These are phyloP conservation scores for Plasmodium vinckei DNA, from an alignment of 169 alveolate genomes.

Conservation along the genomic window DNA sequence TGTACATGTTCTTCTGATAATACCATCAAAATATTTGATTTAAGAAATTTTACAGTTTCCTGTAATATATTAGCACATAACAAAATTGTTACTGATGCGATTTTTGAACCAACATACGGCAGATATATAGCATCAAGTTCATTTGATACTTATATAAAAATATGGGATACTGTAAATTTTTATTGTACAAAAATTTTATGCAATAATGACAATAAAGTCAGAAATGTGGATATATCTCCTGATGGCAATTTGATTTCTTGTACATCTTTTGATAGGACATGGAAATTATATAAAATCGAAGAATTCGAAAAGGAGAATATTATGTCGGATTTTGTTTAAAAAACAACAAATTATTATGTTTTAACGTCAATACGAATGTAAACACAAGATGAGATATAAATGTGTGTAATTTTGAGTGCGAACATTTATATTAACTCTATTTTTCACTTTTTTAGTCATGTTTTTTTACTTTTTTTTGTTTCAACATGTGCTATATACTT, in stretches of 20 bases:
- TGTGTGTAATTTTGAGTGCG: not conserved
- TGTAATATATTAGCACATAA: slow-evolving; percentile 83
- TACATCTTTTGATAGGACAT: slow-evolving; percentile 85
- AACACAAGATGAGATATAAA: not conserved
- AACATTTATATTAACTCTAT: not conserved
- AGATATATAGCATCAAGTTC: slow-evolving; percentile 85
- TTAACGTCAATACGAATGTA: not conserved
- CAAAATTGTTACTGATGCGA: slow-evolving; percentile 83
- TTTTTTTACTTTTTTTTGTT: too few species aligned
- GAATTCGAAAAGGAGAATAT: slow-evolving; percentile 55
- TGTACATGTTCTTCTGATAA: slow-evolving; percentile 85
- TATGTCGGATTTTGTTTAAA: slow-evolving; percentile 50
- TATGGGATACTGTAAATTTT: slow-evolving; percentile 85
- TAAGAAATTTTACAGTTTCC: slow-evolving; percentile 80
- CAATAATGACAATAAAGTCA: slow-evolving; percentile 81
- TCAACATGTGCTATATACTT: too few species aligned
- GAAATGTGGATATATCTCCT: slow-evolving; percentile 82
- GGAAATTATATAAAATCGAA: slow-evolving; percentile 80
- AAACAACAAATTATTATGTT: not conserved
- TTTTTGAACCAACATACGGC: slow-evolving; percentile 86
- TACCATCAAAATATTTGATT: slow-evolving; percentile 84
- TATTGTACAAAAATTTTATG: slow-evolving; percentile 84
- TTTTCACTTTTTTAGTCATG: not conserved
- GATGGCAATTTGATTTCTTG: slow-evolving; percentile 82
- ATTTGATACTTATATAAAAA: slow-evolving; percentile 83